phyloP scores from a whole-genome alignment of 306 rosid species.

The Malus asiatica region DNA sequence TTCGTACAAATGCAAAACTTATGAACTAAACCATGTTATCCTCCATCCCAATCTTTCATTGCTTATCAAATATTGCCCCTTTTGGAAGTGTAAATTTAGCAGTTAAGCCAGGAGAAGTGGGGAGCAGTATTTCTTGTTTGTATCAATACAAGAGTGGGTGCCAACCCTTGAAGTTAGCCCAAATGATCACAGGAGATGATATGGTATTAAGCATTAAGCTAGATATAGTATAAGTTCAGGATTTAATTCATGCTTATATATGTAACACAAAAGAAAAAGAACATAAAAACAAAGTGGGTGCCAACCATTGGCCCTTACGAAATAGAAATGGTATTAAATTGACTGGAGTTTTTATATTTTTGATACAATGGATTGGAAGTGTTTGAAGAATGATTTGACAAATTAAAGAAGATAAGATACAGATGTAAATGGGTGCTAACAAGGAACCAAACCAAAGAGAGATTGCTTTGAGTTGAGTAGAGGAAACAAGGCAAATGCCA shows the following conservation, averaged over 20 bases:
- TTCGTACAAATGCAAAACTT: neutral
- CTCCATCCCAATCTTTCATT: neutral
- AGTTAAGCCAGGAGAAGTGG: neutral
- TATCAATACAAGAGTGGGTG: neutral
- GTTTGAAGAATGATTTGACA: neutral
- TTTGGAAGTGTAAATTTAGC: neutral
- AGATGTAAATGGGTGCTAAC: neutral
- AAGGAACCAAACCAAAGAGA: neutral
- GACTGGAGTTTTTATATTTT: neutral
- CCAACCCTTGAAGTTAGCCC: neutral
- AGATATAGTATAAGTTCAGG: neutral
- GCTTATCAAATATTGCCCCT: neutral
- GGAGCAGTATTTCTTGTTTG: neutral
- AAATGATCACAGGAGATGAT: neutral
- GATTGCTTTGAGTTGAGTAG: neutral
- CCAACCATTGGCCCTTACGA: neutral
- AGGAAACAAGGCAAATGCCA: neutral
- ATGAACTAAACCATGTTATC: neutral
- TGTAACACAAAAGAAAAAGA: neutral
- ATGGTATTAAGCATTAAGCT: neutral
- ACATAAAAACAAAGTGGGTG: neutral
- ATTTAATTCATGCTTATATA: neutral
- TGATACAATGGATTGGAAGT: neutral
- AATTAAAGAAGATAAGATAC: neutral
- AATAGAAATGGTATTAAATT: neutral